phyloP scores from a whole-genome alignment of 768 basidiomycete genomes.

The Boletus tomentosulus region DNA sequence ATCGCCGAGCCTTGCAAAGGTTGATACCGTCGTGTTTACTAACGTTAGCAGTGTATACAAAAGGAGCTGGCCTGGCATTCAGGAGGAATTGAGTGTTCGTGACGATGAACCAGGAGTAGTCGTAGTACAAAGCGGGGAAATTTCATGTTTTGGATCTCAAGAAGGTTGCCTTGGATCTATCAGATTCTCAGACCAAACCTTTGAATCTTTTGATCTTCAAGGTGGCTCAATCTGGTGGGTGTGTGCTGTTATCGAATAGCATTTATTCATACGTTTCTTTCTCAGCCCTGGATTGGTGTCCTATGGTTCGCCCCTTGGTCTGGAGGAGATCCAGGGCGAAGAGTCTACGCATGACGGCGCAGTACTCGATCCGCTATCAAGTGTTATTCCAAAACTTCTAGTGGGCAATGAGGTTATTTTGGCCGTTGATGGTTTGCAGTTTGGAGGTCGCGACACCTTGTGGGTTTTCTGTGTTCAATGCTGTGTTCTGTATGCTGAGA shows the following conservation, averaged over 20 bases:
- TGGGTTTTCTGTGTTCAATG: constrained; percentile 26
- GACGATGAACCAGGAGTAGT: constrained; percentile 36
- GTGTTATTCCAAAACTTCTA: constrained; percentile 32
- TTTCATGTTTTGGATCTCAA: constrained; percentile 47
- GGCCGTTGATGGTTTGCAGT: constrained; percentile 73
- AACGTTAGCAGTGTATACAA: constrained; percentile 56
- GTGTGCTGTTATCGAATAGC: constrained; percentile 7
- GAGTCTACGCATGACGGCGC: constrained; percentile 53
- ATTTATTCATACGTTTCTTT: not conserved
- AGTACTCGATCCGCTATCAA: constrained; percentile 42
- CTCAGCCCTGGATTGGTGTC: constrained; percentile 43
- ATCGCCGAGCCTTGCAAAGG: constrained; percentile 34
- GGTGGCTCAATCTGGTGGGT: constrained; percentile 58
- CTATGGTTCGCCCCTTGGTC: constrained; percentile 43
- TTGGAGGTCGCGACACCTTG: constrained; percentile 56
- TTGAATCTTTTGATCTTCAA: constrained; percentile 51
- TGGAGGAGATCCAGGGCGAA: constrained; percentile 55
- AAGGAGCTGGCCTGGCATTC: constrained; percentile 26
- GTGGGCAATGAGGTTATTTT: constrained; percentile 40
- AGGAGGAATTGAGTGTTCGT: constrained; percentile 17
- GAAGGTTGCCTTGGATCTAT: constrained; percentile 22
- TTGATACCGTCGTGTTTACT: constrained; percentile 52
- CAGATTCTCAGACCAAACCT: constrained; percentile 15
- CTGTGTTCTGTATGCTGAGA: constrained; percentile 1
- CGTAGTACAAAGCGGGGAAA: constrained; percentile 47